A percentile compares a stretch with the other conserved stretches of the same genome.
These are phyloP conservation scores for Benincasa hispida DNA, from an alignment of 306 rosid genomes.

Conservation along the genomic window DNA sequence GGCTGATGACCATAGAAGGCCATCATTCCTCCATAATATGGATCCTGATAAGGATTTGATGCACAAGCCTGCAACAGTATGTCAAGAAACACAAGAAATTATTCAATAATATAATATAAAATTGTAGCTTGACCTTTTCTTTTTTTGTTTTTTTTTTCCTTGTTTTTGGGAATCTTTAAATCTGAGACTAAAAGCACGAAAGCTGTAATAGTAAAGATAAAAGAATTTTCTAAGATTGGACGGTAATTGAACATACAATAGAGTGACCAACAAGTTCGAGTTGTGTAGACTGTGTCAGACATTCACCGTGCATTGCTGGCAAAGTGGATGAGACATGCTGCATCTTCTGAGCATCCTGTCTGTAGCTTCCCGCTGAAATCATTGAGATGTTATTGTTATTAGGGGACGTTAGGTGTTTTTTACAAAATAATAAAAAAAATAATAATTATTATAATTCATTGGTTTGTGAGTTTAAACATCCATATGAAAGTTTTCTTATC, in stretches of 20 bases:
- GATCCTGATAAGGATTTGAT: slow-evolving; percentile 81
- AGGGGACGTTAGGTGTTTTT: neutral
- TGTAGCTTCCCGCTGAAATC: slow-evolving; percentile 31
- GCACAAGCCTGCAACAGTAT: slow-evolving; percentile 72
- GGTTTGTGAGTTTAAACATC: neutral
- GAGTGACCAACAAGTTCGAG: slow-evolving; percentile 96
- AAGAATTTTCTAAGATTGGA: neutral
- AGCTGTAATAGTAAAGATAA: neutral
- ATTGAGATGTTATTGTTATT: neutral
- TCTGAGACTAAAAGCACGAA: slow-evolving; percentile 10
- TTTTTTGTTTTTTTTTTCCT: no score
- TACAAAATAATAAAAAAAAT: neutral
- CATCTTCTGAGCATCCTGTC: slow-evolving; percentile 45
- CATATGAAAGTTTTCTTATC: neutral
- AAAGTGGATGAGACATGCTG: slow-evolving; percentile 38
- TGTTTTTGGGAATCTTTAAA: neutral
- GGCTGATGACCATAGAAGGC: slow-evolving; percentile 78
- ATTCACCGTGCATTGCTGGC: slow-evolving; percentile 39
- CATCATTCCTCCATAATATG: slow-evolving; percentile 76
- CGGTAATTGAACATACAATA: slow-evolving; percentile 39
- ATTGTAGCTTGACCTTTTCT: neutral
- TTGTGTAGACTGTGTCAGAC: slow-evolving; percentile 49
- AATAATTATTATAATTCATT: neutral
- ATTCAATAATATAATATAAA: slow-evolving; percentile 6
- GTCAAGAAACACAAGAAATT: slow-evolving; percentile 17